Conservation (phyloP, 148 eudicot species). For the Rhododendron kiyosumense region DNA sequence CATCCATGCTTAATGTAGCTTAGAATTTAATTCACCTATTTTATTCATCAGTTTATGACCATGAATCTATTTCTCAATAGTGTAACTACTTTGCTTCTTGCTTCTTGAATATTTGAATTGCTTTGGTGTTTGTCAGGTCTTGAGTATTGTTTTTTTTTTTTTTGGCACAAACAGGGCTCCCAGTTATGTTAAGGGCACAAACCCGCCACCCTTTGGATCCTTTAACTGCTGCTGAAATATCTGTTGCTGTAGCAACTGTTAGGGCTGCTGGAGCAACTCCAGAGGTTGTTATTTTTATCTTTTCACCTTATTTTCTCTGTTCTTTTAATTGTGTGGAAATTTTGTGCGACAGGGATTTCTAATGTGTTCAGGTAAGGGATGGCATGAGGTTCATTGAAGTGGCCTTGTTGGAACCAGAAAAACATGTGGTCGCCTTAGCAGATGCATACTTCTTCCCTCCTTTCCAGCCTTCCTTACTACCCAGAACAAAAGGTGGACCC, state of each 20-base stretch:
- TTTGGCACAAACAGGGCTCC: constrained; percentile 27
- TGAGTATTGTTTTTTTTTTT: neutral
- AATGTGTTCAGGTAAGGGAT: constrained; percentile 54
- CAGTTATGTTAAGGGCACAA: constrained; percentile 50
- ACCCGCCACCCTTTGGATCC: constrained; percentile 82
- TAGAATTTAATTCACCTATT: neutral
- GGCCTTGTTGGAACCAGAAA: constrained; percentile 69
- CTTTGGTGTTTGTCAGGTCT: neutral
- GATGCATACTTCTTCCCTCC: constrained; percentile 92
- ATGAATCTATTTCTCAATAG: neutral
- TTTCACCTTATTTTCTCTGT: neutral
- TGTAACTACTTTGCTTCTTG: neutral
- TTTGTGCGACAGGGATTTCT: neutral
- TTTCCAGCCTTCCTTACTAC: constrained; percentile 64
- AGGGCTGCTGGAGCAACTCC: constrained; percentile 92
- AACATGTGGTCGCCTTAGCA: constrained; percentile 73
- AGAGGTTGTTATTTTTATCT: constrained; percentile 38
- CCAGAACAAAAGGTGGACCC: constrained; percentile 67
- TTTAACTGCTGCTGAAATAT: constrained; percentile 70
- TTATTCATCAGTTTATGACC: neutral
- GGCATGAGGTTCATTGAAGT: constrained; percentile 86
- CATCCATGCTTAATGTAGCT: neutral
- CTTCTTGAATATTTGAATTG: neutral
- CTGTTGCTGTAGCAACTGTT: constrained; percentile 83
- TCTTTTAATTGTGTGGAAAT: neutral